Conservation (phyloP, 129 eudicot species). For the Lactuca sativa region DNA sequence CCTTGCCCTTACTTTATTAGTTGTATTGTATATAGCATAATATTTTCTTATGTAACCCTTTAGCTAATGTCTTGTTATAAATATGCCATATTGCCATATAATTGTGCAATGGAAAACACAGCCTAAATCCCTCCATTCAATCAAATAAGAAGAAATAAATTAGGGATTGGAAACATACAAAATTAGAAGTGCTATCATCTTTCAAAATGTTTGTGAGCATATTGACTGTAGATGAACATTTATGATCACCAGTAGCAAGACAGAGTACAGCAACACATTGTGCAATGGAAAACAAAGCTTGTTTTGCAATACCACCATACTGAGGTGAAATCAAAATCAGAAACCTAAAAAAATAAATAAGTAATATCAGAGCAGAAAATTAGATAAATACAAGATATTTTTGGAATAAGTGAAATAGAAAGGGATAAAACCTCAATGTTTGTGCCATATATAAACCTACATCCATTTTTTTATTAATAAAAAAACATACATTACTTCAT, state of each 20-base stretch:
- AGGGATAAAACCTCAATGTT: slow-evolving; percentile 53
- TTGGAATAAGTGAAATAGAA: not conserved
- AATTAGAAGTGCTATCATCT: slow-evolving; percentile 67
- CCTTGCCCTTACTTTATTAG: too few species aligned
- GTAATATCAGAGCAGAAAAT: not conserved
- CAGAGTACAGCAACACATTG: slow-evolving; percentile 99
- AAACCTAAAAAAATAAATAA: slow-evolving; percentile 42
- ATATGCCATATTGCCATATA: too few species aligned
- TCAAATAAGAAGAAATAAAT: too few species aligned
- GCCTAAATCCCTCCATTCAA: too few species aligned
- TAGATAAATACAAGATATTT: not conserved
- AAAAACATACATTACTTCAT: not conserved
- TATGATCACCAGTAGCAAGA: slow-evolving; percentile 89
- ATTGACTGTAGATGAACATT: slow-evolving; percentile 87
- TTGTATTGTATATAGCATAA: too few species aligned
- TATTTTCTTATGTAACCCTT: too few species aligned
- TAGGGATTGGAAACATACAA: slow-evolving; percentile 54
- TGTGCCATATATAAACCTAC: slow-evolving; percentile 96
- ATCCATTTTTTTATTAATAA: slow-evolving; percentile 19
- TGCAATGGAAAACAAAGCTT: slow-evolving; percentile 91
- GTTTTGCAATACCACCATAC: slow-evolving; percentile 85
- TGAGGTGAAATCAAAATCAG: slow-evolving; percentile 79
- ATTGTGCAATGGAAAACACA: too few species aligned
- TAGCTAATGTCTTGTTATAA: too few species aligned
- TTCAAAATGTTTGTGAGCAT: slow-evolving; percentile 89